A percentile compares a stretch with the other conserved stretches of the same genome.
Conservation (phyloP, 2,329 filamentous ascomycete species). For the Chrysosporium keratinophilum region DNA sequence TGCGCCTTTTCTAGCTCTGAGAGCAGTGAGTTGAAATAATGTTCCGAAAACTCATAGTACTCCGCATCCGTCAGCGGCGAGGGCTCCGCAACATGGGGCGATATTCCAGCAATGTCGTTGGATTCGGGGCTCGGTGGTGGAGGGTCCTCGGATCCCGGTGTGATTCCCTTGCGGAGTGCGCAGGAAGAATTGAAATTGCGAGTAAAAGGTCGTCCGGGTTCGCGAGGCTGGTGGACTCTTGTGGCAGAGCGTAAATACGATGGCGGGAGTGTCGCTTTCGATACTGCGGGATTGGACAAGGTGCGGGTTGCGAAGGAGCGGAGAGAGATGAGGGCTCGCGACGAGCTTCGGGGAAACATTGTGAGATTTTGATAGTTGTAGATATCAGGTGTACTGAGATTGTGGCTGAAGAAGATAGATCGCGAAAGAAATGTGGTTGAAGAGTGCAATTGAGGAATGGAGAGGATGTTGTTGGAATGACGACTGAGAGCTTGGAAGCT, state of each 20-base stretch:
- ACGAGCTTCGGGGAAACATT: conserved; percentile 34
- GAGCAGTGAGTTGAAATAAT: conserved; percentile 55
- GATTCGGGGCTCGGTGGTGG: conserved; percentile 32
- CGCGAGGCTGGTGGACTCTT: neutral
- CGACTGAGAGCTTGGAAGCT: neutral
- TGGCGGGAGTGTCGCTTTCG: conserved; percentile 6
- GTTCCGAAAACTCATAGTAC: conserved; percentile 69
- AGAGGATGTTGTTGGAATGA: neutral
- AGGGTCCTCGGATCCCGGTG: conserved; percentile 50
- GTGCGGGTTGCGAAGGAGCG: conserved; percentile 18
- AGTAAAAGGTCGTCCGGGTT: conserved; percentile 4
- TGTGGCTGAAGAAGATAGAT: neutral
- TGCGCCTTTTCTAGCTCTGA: conserved; percentile 59
- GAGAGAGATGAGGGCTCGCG: conserved; percentile 32
- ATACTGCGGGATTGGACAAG: conserved; percentile 14
- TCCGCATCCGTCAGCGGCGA: conserved; percentile 57
- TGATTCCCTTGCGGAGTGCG: conserved; percentile 42
- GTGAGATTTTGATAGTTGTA: conserved; percentile 20
- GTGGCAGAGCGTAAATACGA: conserved; percentile 9
- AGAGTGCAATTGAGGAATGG: neutral
- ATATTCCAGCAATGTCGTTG: conserved; percentile 34
- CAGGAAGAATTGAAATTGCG: conserved; percentile 30
- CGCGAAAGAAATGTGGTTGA: neutral
- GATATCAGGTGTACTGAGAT: neutral
- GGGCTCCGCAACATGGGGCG: conserved; percentile 41